phyloP scores from a whole-genome alignment of 2,329 filamentous ascomycete genomes.

The Botryotinia narcissicola region DNA sequence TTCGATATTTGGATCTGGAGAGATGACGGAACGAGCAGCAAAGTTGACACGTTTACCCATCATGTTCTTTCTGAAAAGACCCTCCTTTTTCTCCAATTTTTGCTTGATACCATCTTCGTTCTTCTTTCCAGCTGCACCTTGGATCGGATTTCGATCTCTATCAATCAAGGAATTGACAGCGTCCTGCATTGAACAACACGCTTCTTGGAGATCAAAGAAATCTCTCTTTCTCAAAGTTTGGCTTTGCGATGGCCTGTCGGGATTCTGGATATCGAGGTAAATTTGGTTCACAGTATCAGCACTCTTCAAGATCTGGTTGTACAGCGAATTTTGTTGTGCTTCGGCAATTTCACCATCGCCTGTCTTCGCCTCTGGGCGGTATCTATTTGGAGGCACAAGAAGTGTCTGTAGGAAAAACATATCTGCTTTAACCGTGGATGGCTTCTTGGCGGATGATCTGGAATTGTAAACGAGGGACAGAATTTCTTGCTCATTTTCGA shows the following conservation, averaged over 20 bases:
- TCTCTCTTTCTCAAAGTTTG: conserved; percentile 50
- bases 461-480: conserved; percentile 82
- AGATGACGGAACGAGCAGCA: conserved; percentile 95
- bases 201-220: conserved; percentile 75
- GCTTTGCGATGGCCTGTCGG: conserved; percentile 26
- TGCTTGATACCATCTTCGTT: conserved; percentile 97
- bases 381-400: conserved; percentile 88
- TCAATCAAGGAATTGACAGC: conserved; percentile 91
- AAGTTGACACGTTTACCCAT: conserved; percentile 98
- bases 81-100: conserved; percentile 97
- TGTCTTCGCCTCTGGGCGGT: conserved; percentile 80
- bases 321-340: conserved; percentile 81
- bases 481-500: conserved; percentile 83
- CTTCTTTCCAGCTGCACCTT: conserved; percentile 71
- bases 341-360: conserved; percentile 81
- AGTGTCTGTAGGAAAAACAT: conserved; percentile 93
- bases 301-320: conserved; percentile 77
- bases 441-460: conserved; percentile 55
- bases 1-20: conserved; percentile 96
- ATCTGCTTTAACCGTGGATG: conserved; percentile 63
- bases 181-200: conserved; percentile 83
- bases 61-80: conserved; percentile 98
- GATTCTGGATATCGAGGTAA: conserved; percentile 59
- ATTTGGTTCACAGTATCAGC: conserved; percentile 74
- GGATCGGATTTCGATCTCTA: conserved; percentile 78